Base-by-base conservation (phyloP, 1,284 basidiomycete genomes). In the Irpex rosettiformis region DNA sequence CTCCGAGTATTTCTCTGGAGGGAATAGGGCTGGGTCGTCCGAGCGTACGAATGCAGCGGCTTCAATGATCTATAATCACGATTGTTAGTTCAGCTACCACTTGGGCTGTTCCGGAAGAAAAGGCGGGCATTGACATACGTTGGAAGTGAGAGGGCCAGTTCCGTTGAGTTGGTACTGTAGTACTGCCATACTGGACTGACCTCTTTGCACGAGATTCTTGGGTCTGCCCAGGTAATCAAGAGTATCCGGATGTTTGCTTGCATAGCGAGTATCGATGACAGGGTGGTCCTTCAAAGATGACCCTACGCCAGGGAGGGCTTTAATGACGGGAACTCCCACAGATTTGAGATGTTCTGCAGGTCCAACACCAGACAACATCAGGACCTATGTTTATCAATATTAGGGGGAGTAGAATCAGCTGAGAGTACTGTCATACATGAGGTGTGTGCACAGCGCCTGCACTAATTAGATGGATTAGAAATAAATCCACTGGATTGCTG, bases 321-420 rank as follows among this genome's bases (percentile, higher is more conserved):
- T 69, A 1, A 86, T 65, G 13, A 86, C 69, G 0, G 79, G 74
- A 28, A 89, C 84, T 6, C 67, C 64, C 58, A 80, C 73, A 33
- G 73, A 67, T 7, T 72, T 62, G n/a, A 90, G 77, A 21, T 87
- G 77, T 16, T 74, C 70, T 2, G 76, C 75, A 18, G 85, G 82
- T 0, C 88, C 88, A 22, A 90, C 69, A 3, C 89, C 89, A 16
- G 85, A 88, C 30, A 89, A 76, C 76, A 90, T 79, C 11, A 93
- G 78, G 43, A 92, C 80, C 76, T 91, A 69, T 2, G 48, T 2
- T 25, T 24, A 51, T n/a, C 6, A 10, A 13, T 51, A 6, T 11
- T 13, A 10, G 10, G 8, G 18, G 24, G 2, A 2, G 21, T 24
- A 13, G 2, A 6, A 22, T 51, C 11, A 51, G 22, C 3, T 10